Evolutionary conservation across 1,284 basidiomycete genomes (phyloP).

Genomic region (Ustilago trichophora): DNA sequence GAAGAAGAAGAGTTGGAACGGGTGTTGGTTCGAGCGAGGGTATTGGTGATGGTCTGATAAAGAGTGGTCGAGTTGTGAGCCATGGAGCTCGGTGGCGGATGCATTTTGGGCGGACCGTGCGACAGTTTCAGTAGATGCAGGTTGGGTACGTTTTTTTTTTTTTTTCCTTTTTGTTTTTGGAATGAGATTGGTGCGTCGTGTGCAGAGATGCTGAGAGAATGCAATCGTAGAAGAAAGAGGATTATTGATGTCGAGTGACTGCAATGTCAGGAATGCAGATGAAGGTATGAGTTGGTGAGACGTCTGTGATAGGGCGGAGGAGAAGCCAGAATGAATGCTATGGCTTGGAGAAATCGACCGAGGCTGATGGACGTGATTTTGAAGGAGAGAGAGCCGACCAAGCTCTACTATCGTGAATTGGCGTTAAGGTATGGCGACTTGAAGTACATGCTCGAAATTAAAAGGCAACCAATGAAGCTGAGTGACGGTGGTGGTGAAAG

Average conservation of each 20-base stretch:
- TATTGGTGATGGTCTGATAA: constrained; percentile 47
- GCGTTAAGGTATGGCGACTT: no score
- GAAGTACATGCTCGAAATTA: no score
- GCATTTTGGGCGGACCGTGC: constrained; percentile 29
- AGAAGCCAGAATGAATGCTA: no score
- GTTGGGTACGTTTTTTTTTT: background rate
- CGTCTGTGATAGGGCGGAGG: no score
- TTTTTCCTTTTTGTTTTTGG: no score
- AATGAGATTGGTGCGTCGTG: no score
- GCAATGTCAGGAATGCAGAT: background rate
- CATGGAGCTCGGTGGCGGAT: constrained; percentile 46
- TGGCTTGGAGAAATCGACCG: background rate
- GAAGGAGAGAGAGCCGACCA: background rate
- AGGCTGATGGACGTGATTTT: background rate
- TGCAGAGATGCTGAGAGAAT: background rate
- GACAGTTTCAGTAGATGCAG: no score
- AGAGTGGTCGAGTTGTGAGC: constrained; percentile 45
- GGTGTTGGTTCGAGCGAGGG: constrained; percentile 29
- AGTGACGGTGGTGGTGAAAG: no score
- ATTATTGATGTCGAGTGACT: no score
- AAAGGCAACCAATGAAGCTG: no score
- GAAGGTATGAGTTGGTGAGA: no score
- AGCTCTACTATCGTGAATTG: no score
- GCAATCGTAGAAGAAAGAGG: background rate
- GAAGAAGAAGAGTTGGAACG: constrained; percentile 46